phyloP scores from a whole-genome alignment of 176 grass and related monocot genomes.

The Tillandsia leiboldiana region DNA sequence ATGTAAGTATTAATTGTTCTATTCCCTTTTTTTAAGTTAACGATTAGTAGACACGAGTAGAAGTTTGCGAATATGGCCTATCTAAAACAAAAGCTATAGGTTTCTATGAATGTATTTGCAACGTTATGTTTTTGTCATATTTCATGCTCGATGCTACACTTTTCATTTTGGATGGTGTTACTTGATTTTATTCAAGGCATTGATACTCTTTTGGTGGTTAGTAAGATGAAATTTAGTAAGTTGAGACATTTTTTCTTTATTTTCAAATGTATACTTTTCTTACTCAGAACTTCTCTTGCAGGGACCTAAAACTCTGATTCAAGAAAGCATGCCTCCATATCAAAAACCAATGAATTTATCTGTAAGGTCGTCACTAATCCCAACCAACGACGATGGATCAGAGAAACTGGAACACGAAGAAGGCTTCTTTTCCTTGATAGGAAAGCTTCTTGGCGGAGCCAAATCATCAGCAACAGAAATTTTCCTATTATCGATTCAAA shows the following conservation, averaged over 20 bases:
- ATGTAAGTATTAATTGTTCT: too few relatives aligned
- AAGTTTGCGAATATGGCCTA: background rate
- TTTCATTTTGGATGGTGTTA: background rate
- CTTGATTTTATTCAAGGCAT: background rate
- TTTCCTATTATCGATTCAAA: too few relatives aligned
- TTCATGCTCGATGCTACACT: background rate
- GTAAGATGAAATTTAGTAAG: background rate
- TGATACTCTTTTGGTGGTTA: background rate
- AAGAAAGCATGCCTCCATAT: conserved; percentile 48
- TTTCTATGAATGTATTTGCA: background rate
- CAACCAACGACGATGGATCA: conserved; percentile 36
- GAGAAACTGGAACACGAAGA: conserved; percentile 50
- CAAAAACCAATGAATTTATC: conserved; percentile 57
- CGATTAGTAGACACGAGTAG: background rate
- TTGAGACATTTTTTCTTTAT: too few relatives aligned
- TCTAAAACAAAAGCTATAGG: background rate
- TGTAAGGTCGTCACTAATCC: conserved; percentile 48
- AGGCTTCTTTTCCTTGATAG: conserved; percentile 58
- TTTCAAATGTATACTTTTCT: background rate
- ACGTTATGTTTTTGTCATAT: background rate
- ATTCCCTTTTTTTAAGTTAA: too few relatives aligned
- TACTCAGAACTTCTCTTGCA: conserved; percentile 12
- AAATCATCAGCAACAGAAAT: conserved; percentile 51
- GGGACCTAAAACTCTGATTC: conserved; percentile 39
- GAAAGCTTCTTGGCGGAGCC: conserved; percentile 64